Evolutionary conservation across 192 early-diverging fungal species (phyloP).

Genomic region (Geranomyces michiganensis): DNA sequence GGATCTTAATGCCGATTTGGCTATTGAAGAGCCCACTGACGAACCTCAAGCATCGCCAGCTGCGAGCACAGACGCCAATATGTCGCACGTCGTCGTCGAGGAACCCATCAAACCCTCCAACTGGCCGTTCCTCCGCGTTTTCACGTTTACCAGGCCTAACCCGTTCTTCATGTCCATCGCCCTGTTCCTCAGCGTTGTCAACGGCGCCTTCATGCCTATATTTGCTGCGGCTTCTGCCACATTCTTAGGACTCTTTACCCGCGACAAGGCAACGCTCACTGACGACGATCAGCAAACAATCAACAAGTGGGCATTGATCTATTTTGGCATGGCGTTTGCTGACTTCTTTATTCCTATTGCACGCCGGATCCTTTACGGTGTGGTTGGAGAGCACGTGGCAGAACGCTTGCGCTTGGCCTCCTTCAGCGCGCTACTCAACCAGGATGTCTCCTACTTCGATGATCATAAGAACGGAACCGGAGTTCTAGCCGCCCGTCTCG

Average conservation of each 20-base stretch:
- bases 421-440: conserved; percentile 11
- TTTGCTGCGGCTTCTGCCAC: not conserved
- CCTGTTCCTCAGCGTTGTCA: not conserved
- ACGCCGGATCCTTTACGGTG: not conserved
- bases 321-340: not conserved
- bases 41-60: too few species aligned
- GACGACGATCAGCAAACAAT: not conserved
- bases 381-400: conserved; percentile 17
- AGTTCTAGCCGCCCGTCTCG: conserved; percentile 67
- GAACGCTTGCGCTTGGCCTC: conserved; percentile 5
- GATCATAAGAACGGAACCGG: conserved; percentile 47
- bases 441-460: conserved; percentile 34
- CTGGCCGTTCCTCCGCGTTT: too few species aligned
- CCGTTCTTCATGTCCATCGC: not conserved
- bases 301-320: too few species aligned
- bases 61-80: too few species aligned
- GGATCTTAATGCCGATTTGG: too few species aligned
- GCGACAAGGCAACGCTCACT: not conserved
- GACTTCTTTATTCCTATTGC: conserved; percentile 2
- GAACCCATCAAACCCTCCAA: too few species aligned
- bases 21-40: too few species aligned
- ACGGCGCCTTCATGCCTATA: not conserved
- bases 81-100: too few species aligned
- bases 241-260: conserved; percentile 1
- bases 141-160: too few species aligned